phyloP scores from a whole-genome alignment of 129 eudicot genomes.

The Artemisia argyi region DNA sequence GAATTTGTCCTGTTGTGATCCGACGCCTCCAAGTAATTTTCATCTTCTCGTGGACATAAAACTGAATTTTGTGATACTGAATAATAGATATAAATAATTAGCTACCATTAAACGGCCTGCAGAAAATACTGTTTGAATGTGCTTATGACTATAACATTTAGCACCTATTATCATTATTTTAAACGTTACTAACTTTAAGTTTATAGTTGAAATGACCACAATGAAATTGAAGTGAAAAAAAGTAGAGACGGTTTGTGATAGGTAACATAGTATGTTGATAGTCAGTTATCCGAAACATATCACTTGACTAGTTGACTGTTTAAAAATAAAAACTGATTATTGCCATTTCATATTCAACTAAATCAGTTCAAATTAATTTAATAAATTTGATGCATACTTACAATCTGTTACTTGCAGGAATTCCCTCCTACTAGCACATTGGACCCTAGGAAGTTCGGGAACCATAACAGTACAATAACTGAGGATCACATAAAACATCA shows the following conservation, averaged over 20 bases:
- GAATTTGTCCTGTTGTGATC: conserved; percentile 67
- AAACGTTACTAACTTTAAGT: neutral
- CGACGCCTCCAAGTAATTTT: conserved; percentile 58
- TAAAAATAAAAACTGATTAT: neutral
- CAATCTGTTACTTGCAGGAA: conserved; percentile 36
- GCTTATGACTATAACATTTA: neutral
- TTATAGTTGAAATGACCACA: neutral
- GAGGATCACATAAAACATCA: conserved; percentile 43
- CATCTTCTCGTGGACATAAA: neutral
- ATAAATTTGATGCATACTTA: neutral
- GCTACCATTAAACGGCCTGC: neutral
- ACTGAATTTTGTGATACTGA: neutral
- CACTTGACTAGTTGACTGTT: no score
- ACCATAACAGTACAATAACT: conserved; percentile 54
- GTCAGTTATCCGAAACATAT: no score
- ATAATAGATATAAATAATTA: neutral
- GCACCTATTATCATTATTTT: no score
- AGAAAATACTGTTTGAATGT: neutral
- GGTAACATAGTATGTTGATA: neutral
- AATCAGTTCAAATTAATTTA: neutral
- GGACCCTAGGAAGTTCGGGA: conserved; percentile 43
- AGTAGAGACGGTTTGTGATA: neutral
- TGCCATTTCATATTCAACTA: neutral
- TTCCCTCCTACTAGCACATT: conserved; percentile 66
- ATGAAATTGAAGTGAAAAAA: neutral